Evolutionary conservation across 2,329 filamentous ascomycete species (phyloP), one percentile per base, ranked within the genome.

Genomic region (Penicillium sp.): DNA sequence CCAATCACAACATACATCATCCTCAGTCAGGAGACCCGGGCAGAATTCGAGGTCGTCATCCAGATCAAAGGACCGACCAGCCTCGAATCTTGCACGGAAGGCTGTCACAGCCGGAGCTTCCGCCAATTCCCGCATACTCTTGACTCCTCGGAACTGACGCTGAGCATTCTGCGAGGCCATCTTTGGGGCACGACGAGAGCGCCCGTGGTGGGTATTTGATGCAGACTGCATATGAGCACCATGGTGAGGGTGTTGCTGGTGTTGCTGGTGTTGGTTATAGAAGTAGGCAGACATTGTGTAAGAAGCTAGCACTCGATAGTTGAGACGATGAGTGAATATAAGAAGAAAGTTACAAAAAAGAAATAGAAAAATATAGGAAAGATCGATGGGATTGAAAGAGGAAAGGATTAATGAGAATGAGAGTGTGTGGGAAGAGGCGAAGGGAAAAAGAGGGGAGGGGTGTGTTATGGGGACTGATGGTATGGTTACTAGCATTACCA

Each of bases 11-110:
- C 77, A 71, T 87, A 96, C 92, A 86, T 96, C 92, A 77, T 85
- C 92, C 79, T 97, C 93, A 36, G 92, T 96, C 80, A 97, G 82
- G 67, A 97, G 84, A 74, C 89, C 87, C 62, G 93, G 93, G 78
- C 93, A 97, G 77, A 97, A 97, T 77, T 96, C 89, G 79, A 96
- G 84, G 75, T 97, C 93, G 74, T 97, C 93, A 71, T 97, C 93
- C 61, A 97, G 83, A 68, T 97, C 93, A 71, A 97, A 97, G 10
- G 93, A 96, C 59, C 92, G 87, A 59, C 90, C 91, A 63, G 91
- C 90, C 79, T 97, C 93, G 68, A 96, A 96, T 72, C 92, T 88
- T 66, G 86, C 86, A 67, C 93, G 89, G 80, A 96, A 97, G 62
- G 87, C 86, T 60, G 84, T 83, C 59, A 96, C 81, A 50, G 87